A percentile compares a stretch with the other conserved stretches of the same genome.
Conservation (phyloP, 2,329 filamentous ascomycete genomes). For the Nigrograna mackinnonii region DNA sequence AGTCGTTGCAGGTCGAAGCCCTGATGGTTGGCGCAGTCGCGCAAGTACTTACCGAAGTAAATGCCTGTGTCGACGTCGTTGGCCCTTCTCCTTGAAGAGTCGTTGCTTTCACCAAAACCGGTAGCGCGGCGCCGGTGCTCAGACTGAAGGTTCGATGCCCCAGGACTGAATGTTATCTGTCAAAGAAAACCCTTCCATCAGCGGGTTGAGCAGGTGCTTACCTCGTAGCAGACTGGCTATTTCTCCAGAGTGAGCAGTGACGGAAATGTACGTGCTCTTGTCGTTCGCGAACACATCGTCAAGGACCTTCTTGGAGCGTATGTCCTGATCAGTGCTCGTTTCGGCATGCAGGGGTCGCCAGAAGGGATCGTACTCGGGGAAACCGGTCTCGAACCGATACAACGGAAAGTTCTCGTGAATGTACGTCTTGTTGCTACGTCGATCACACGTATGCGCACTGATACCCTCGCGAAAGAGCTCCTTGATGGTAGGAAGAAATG, state of each 20-base stretch:
- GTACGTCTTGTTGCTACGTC: slow-evolving; percentile 58
- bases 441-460: slow-evolving; percentile 70
- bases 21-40: slow-evolving; percentile 28
- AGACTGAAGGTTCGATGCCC: slow-evolving; percentile 65
- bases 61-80: slow-evolving; percentile 33
- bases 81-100: slow-evolving; percentile 38
- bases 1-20: slow-evolving; percentile 38
- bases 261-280: slow-evolving; percentile 51
- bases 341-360: slow-evolving; percentile 56
- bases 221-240: slow-evolving; percentile 57
- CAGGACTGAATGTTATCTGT: slow-evolving; percentile 45
- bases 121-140: slow-evolving; percentile 69
- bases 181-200: neutral
- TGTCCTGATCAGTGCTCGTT: slow-evolving; percentile 54
- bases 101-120: slow-evolving; percentile 66
- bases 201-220: slow-evolving; percentile 12
- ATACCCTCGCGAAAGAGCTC: slow-evolving; percentile 69
- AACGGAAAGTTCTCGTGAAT: slow-evolving; percentile 58
- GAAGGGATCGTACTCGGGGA: slow-evolving; percentile 61
- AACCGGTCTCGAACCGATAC: slow-evolving; percentile 63
- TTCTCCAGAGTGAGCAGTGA: slow-evolving; percentile 63
- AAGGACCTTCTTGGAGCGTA: slow-evolving; percentile 49
- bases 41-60: slow-evolving; percentile 28
- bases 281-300: slow-evolving; percentile 58
- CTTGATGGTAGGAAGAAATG: slow-evolving; percentile 65